Evolutionary conservation across 495 filamentous ascomycete genomes (phyloP), one percentile per base, ranked within the genome.

Genomic region (Beverwykella pulmonaria): DNA sequence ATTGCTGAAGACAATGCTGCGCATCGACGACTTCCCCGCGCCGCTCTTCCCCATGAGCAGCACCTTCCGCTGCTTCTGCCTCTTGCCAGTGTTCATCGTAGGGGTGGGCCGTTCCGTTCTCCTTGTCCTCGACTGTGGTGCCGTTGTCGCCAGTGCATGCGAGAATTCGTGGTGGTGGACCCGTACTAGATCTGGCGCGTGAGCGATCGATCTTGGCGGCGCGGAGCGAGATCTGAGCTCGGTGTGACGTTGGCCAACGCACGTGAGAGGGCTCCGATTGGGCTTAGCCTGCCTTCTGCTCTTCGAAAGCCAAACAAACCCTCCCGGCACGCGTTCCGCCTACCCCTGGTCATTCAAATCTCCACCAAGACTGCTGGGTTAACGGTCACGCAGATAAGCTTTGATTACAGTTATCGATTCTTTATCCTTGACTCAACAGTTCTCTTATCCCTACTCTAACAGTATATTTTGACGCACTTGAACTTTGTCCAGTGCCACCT

Each of bases 11-110:
- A 98, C 95, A 71, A 98, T 98, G 60, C 89, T 92, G 57, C 95
- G 86, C 94, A 98, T 98, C 53, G 92, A 96, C 30, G 93, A 96
- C 77, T 98, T 98, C n/a, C 94, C 94, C n/a, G 93, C 96, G 63
- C 94, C 94, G 67, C 90, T 93, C 80, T 97, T 97, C 66, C 94
- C 94, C 93, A 79, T 79, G 41, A 79, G 68, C 68, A 79, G 69
- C 67, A 79, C 77, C 63, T 79, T 79, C 54, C 77, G 75, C 67
- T 78, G 76, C 74, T 79, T 79, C 59, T 79, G 77, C n/a, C 77
- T 70, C 65, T 76, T 76, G 46, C 61, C 63, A n/a, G 71, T 65
- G 44, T 75, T 75, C 75, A 75, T 77, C n/a, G 32, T 68, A 67
- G 12, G 5, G 32, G 32, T 12, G 12, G 32, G 32, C 32, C 6